phyloP scores from a whole-genome alignment of 2,329 filamentous ascomycete genomes.

The Karstenula rhodostoma region DNA sequence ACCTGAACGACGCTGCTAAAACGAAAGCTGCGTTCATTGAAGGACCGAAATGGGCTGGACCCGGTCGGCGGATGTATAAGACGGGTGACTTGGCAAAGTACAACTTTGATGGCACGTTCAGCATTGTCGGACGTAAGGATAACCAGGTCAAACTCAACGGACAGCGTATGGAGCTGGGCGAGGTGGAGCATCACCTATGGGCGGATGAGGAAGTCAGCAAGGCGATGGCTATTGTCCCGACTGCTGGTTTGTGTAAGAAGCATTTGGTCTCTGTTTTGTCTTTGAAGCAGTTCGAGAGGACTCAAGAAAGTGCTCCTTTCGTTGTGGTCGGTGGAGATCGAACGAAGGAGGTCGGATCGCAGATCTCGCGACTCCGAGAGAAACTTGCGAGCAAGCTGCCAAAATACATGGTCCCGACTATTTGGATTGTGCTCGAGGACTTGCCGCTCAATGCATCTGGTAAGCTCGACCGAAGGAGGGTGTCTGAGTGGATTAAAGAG shows the following conservation, averaged over 20 bases:
- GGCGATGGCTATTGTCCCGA: constrained; percentile 2
- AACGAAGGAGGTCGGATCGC: neutral
- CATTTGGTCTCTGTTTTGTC: neutral
- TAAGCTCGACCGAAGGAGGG: constrained; percentile 1
- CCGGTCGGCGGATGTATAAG: constrained; percentile 14
- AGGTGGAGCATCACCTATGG: constrained; percentile 20
- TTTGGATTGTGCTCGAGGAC: constrained; percentile 1
- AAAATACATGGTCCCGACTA: constrained; percentile 6
- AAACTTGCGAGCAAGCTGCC: neutral
- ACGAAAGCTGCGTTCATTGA: constrained; percentile 40
- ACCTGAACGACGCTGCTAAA: constrained; percentile 27
- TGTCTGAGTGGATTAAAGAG: neutral
- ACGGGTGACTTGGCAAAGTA: constrained; percentile 22
- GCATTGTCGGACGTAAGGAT: constrained; percentile 13
- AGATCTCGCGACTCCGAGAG: neutral
- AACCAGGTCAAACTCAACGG: constrained; percentile 22
- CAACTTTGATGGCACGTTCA: constrained; percentile 17
- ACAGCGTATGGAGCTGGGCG: constrained; percentile 22
- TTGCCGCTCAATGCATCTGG: constrained; percentile 1
- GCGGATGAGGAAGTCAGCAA: neutral
- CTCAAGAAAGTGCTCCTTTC: neutral
- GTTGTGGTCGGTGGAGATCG: neutral
- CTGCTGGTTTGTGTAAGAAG: neutral
- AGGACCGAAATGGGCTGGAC: constrained; percentile 4
- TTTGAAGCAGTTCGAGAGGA: neutral